Conservation (phyloP, 208 protist species). For the Wallacemonas sp. region DNA sequence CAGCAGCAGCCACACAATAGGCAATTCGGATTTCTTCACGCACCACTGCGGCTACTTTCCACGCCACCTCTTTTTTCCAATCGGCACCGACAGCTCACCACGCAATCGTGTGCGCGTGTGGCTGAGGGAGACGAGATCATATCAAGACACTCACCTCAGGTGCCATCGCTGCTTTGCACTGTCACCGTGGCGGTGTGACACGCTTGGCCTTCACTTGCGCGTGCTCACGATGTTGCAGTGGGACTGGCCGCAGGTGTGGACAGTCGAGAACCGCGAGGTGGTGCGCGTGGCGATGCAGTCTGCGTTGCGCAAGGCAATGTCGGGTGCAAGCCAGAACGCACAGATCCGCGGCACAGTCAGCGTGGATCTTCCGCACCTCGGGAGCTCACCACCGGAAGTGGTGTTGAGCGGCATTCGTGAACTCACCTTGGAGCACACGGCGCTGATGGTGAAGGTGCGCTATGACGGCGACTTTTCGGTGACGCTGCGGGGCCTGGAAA, state of each 20-base stretch:
- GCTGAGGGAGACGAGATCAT: no score
- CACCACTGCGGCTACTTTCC: no score
- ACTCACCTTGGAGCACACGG: slow-evolving; percentile 73
- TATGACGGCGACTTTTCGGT: slow-evolving; percentile 82
- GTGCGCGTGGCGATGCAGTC: slow-evolving; percentile 70
- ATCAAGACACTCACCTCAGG: no score
- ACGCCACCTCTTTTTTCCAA: no score
- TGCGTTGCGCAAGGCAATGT: slow-evolving; percentile 71
- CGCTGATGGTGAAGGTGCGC: slow-evolving; percentile 77
- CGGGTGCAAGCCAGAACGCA: slow-evolving; percentile 40
- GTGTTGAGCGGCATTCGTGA: slow-evolving; percentile 70
- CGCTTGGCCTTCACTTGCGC: background rate
- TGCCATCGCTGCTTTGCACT: no score
- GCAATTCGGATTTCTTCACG: no score
- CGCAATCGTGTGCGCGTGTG: no score
- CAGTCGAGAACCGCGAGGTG: slow-evolving; percentile 52
- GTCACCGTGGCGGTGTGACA: no score
- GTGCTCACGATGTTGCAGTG: slow-evolving; percentile 68
- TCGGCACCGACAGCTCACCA: no score
- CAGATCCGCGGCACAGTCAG: slow-evolving; percentile 75
- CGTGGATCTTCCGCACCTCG: slow-evolving; percentile 74
- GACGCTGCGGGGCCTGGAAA: slow-evolving; percentile 70
- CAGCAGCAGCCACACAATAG: no score
- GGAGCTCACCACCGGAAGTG: slow-evolving; percentile 68
- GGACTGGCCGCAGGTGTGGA: slow-evolving; percentile 82